phyloP scores from a whole-genome alignment of 2,329 filamentous ascomycete species.

The Hymenoscyphus repandus region DNA sequence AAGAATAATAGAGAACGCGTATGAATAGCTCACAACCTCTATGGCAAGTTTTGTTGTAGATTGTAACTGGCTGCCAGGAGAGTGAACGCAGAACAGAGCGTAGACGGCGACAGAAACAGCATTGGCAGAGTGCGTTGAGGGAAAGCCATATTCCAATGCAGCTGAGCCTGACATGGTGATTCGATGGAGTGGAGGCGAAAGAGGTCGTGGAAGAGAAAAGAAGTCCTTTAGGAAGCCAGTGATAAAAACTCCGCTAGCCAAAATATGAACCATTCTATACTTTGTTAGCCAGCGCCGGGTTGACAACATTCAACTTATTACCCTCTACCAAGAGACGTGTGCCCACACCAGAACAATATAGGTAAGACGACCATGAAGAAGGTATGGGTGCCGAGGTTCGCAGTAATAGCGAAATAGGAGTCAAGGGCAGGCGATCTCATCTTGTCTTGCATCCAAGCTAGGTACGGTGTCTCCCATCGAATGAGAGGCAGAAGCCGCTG shows the following conservation, averaged over 20 bases:
- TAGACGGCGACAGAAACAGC: constrained; percentile 92
- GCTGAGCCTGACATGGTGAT: constrained; percentile 98
- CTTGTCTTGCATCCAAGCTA: constrained; percentile 77
- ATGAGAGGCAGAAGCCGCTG: constrained; percentile 79
- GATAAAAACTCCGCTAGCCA: constrained; percentile 75
- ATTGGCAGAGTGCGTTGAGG: constrained; percentile 95
- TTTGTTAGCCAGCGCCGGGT: constrained; percentile 16
- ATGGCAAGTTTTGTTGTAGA: constrained; percentile 55
- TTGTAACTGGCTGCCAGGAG: constrained; percentile 56
- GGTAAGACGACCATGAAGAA: constrained; percentile 97
- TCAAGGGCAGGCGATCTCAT: constrained; percentile 81
- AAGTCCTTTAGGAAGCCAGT: constrained; percentile 94
- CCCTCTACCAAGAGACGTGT: constrained; percentile 80
- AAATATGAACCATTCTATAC: constrained; percentile 62
- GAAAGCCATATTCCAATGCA: constrained; percentile 93
- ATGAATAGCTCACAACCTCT: constrained; percentile 71
- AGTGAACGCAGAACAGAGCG: constrained; percentile 64
- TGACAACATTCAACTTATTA: constrained; percentile 38
- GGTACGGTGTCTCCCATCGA: constrained; percentile 90
- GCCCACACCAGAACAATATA: constrained; percentile 94
- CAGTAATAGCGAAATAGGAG: constrained; percentile 93
- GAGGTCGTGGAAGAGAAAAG: constrained; percentile 82
- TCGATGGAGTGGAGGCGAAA: constrained; percentile 85
- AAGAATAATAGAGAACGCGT: constrained; percentile 82
- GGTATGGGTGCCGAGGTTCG: constrained; percentile 94